Evolutionary conservation across 495 filamentous ascomycete species (phyloP), one percentile per base, ranked within the genome.

Genomic region (Aspergillus nanangensis): DNA sequence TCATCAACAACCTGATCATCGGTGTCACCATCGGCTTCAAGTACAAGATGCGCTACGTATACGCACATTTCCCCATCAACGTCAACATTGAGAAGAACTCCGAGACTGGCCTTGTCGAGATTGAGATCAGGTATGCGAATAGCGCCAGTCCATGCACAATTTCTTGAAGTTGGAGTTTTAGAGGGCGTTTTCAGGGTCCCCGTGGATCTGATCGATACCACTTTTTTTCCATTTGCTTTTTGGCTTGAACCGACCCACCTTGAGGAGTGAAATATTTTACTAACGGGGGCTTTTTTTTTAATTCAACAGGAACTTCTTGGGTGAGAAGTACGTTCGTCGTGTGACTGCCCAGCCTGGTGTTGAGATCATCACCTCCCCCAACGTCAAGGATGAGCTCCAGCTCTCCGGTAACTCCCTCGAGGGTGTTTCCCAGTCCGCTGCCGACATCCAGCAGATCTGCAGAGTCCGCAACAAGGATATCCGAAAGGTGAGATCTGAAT

Each of bases 1-100:
- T 97, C 71, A 95, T 98, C 79, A 87, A 93, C 81, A 98, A 98
- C 84, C 60, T 98, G 71, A 87, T 97, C 74, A 85, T 89, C 66
- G 93, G 93, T 71, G 93, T 98, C 50, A 98, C 94, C 65, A 91
- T 87, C 77, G 93, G 93, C 51, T 98, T 87, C 87, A 92, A 92
- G 78, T 98, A 98, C 87, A 98, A 97, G 87, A 97, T 98, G 93
- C 88, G 93, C 56, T 98, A 98, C 75, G 93, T 98, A 75, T 98
- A 98, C 71, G 93, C 93, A 60, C 93, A 98, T 83, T 98, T 98
- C 69, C 93, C 93, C 69, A 98, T 98, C 88, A 98, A 97, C 81
- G 93, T 98, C 71, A 97, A 97, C 79, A 74, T 98, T 56, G 90
- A 97, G 50, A 91, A 94, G 86, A 93, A 94, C 80, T 69, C 70